phyloP scores from a whole-genome alignment of 148 eudicot species.

The Bassia scoparia region DNA sequence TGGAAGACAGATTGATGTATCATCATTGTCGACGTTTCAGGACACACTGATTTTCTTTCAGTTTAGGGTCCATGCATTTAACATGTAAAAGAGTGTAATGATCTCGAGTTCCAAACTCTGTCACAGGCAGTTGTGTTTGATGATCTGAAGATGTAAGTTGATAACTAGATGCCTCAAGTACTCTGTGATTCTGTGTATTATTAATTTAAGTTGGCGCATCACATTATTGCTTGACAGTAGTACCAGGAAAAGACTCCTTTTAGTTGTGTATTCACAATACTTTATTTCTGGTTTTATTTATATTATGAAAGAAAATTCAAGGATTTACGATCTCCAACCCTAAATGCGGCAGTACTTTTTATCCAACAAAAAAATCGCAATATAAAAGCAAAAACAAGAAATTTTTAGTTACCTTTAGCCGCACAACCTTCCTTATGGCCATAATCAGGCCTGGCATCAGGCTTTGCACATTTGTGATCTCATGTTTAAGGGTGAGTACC shows the following conservation, averaged over 20 bases:
- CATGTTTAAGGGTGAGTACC: slow-evolving; percentile 71
- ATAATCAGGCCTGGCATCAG: slow-evolving; percentile 83
- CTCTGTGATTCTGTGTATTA: background rate
- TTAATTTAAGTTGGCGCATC: background rate
- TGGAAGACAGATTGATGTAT: background rate
- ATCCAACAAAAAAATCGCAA: background rate
- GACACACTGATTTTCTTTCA: background rate
- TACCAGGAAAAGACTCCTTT: too few species aligned
- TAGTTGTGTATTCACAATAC: too few species aligned
- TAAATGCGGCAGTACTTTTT: background rate
- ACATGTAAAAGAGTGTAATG: too few species aligned
- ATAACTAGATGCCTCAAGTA: too few species aligned
- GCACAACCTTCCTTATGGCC: slow-evolving; percentile 92
- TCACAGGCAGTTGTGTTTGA: background rate
- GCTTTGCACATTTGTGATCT: slow-evolving; percentile 67
- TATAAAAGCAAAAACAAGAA: too few species aligned
- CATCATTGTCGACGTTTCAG: slow-evolving; percentile 4
- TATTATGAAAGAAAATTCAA: too few species aligned
- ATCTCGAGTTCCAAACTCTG: background rate
- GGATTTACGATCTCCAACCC: background rate
- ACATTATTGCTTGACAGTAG: background rate
- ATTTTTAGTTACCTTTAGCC: slow-evolving; percentile 61
- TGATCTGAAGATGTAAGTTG: background rate
- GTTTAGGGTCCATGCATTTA: too few species aligned
- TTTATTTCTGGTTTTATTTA: too few species aligned